Evolutionary conservation across 352 stramenopile genomes (phyloP).

Genomic region (Phytophthora multivora): DNA sequence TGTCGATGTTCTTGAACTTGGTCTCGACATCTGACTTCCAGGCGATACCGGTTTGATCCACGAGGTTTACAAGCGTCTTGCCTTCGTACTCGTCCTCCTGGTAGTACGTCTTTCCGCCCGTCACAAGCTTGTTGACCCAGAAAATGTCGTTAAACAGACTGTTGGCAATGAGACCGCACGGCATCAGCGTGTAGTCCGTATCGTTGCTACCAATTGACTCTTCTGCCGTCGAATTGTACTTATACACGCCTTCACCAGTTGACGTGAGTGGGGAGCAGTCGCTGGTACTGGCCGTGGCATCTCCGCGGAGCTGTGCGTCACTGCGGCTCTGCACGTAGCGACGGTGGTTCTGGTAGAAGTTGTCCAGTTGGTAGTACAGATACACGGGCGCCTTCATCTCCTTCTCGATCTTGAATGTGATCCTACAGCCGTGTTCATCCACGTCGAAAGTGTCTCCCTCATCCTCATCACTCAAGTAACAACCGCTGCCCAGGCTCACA

Average conservation of each 20-base stretch:
- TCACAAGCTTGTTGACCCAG: constrained; percentile 81
- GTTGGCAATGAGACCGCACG: constrained; percentile 98
- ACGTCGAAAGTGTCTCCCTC: constrained; percentile 77
- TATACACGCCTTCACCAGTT: constrained; percentile 38
- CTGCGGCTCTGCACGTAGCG: constrained; percentile 93
- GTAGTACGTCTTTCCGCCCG: constrained; percentile 52
- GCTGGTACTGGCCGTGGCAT: constrained; percentile 55
- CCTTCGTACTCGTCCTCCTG: constrained; percentile 63
- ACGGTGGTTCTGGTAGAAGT: constrained; percentile 99
- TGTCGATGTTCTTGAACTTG: constrained; percentile 95
- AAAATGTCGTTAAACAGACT: constrained; percentile 98
- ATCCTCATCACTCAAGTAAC: constrained; percentile 58
- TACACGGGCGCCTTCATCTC: constrained; percentile 97
- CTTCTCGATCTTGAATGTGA: constrained; percentile 89
- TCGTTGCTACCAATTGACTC: constrained; percentile 43
- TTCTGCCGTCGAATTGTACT: constrained; percentile 77
- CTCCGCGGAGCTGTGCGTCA: constrained; percentile 88
- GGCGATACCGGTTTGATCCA: constrained; percentile 96
- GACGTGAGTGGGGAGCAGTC: constrained; percentile 87
- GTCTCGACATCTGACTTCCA: constrained; percentile 96
- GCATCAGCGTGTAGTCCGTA: constrained; percentile 89
- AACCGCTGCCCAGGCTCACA: constrained; percentile 58
- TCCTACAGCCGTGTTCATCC: constrained; percentile 59
- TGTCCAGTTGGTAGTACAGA: constrained; percentile 99
- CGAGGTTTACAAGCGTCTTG: constrained; percentile 75